Percentiles rank a stretch among this genome's conserved stretches.
phyloP scores from a whole-genome alignment of 2,329 filamentous ascomycete species.

The Cladobotryum mycophilum region DNA sequence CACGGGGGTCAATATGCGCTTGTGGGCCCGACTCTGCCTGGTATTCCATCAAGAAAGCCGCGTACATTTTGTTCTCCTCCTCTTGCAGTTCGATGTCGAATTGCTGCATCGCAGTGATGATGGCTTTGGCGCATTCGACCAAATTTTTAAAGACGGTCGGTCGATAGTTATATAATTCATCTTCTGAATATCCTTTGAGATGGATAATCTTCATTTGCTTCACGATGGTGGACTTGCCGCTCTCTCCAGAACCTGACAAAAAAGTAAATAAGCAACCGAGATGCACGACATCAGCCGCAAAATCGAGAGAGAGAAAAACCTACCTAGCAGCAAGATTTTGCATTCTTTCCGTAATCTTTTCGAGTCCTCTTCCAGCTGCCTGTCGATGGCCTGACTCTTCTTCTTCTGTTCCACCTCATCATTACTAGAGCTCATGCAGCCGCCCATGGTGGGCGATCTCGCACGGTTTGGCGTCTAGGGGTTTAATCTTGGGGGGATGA shows the following conservation, averaged over 20 bases:
- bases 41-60: constrained; percentile 79
- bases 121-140: constrained; percentile 89
- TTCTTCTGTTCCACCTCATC: constrained; percentile 92
- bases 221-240: constrained; percentile 97
- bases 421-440: constrained; percentile 82
- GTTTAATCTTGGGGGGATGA: background rate
- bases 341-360: constrained; percentile 91
- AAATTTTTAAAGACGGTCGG: constrained; percentile 98
- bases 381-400: constrained; percentile 92
- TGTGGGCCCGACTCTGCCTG: constrained; percentile 86
- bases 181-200: constrained; percentile 91
- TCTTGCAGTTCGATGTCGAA: constrained; percentile 77
- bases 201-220: constrained; percentile 99
- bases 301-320: constrained; percentile 19
- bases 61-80: constrained; percentile 64
- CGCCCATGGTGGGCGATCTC: constrained; percentile 62
- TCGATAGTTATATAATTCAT: constrained; percentile 89
- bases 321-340: constrained; percentile 96
- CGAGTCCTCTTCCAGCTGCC: constrained; percentile 88
- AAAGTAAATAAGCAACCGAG: constrained; percentile 14
- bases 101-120: constrained; percentile 86
- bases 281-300: background rate
- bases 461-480: constrained; percentile 2
- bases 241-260: constrained; percentile 82
- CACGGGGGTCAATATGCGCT: constrained; percentile 70